Conservation (phyloP, 1,139 yeast genomes). For the Wickerhamomyces sp. region DNA sequence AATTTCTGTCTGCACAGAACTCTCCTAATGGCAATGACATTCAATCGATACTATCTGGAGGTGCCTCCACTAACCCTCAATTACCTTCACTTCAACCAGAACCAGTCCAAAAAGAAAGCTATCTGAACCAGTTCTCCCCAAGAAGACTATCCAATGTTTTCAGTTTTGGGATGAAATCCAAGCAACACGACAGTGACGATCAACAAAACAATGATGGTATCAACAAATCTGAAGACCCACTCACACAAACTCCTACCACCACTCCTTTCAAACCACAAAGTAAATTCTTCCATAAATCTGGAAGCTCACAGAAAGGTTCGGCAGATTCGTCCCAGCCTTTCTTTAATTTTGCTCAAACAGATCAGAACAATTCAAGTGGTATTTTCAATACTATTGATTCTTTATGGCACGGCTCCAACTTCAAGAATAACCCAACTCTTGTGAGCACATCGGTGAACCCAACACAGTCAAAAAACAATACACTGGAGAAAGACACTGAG, state of each 20-base stretch:
- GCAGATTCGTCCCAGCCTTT: background rate
- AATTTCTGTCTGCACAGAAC: conserved; percentile 17
- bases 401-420: conserved; percentile 5
- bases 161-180: conserved; percentile 17
- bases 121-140: conserved; percentile 20
- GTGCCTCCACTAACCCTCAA: background rate
- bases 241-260: background rate
- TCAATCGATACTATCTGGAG: conserved; percentile 18
- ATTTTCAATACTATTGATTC: conserved; percentile 1
- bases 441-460: conserved; percentile 15
- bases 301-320: conserved; percentile 1
- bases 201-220: conserved; percentile 3
- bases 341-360: background rate
- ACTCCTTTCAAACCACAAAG: conserved; percentile 9
- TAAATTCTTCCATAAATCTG: conserved; percentile 13
- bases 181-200: background rate
- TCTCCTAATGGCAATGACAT: conserved; percentile 19
- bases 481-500: conserved; percentile 11
- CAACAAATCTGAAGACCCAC: background rate
- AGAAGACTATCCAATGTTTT: conserved; percentile 24
- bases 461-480: conserved; percentile 1
- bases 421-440: conserved; percentile 4
- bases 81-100: background rate
- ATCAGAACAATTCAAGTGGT: conserved; percentile 1
- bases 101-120: background rate